Conservation (phyloP, 768 basidiomycete genomes). For the Pleurotus tuoliensis region DNA sequence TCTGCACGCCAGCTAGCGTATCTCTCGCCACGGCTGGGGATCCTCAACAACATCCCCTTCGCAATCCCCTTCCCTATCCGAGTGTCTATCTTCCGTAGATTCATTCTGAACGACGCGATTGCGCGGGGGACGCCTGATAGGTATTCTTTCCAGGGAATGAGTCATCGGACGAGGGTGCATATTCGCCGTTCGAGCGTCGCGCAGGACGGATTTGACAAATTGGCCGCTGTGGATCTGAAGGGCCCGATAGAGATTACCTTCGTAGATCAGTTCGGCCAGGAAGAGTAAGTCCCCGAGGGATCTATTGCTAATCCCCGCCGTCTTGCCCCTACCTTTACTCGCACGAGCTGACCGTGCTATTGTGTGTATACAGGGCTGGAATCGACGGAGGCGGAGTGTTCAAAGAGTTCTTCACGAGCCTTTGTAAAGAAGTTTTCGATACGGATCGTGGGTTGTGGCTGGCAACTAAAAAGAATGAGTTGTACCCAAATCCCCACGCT, state of each 20-base stretch:
- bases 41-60: conserved; percentile 95
- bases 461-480: conserved; percentile 83
- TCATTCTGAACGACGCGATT: conserved; percentile 63
- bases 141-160: conserved; percentile 12
- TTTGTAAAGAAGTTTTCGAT: conserved; percentile 94
- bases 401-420: conserved; percentile 94
- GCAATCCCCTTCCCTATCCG: conserved; percentile 89
- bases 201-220: conserved; percentile 86
- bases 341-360: background rate
- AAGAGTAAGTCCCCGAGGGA: conserved; percentile 55
- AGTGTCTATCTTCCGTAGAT: conserved; percentile 85
- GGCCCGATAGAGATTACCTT: conserved; percentile 86
- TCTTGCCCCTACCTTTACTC: background rate
- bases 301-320: background rate
- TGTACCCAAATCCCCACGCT: conserved; percentile 91
- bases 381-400: conserved; percentile 98
- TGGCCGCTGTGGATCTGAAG: conserved; percentile 77
- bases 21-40: conserved; percentile 80
- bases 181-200: conserved; percentile 77
- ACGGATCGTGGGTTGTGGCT: conserved; percentile 94
- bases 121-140: conserved; percentile 16
- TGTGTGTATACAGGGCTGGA: conserved; percentile 54
- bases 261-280: conserved; percentile 82
- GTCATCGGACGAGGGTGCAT: conserved; percentile 35
- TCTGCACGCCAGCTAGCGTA: conserved; percentile 70